These are phyloP conservation scores for Fusarium subtropicale DNA, from an alignment of 2,329 filamentous ascomycete genomes.

Conservation along the genomic window DNA sequence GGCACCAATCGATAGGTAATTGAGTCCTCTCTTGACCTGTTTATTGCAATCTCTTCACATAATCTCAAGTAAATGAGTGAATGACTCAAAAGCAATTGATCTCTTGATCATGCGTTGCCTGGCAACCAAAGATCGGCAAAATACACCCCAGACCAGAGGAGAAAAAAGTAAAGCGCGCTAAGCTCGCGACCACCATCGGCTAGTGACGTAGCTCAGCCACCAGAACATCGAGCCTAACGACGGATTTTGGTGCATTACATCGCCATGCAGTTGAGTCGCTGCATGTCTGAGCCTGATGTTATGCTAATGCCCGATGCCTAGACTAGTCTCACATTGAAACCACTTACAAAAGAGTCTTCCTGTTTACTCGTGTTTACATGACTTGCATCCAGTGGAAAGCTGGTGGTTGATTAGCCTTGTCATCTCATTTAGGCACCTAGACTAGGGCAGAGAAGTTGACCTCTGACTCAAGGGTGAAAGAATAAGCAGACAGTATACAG, in stretches of 20 bases:
- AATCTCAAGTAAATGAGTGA: not conserved
- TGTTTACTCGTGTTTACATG: not conserved
- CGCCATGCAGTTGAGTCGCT: slow-evolving; percentile 6
- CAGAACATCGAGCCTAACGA: not conserved
- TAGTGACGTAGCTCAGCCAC: slow-evolving; percentile 47
- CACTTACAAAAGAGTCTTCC: not conserved
- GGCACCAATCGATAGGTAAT: slow-evolving; percentile 32
- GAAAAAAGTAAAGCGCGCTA: slow-evolving; percentile 27
- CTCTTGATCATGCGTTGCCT: slow-evolving; percentile 34
- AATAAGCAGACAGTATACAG: not conserved
- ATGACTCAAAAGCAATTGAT: slow-evolving; percentile 28
- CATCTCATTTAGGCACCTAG: not conserved
- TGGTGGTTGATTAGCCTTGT: not conserved
- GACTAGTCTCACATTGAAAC: slow-evolving; percentile 1
- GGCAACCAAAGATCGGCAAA: slow-evolving; percentile 35
- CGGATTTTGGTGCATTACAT: slow-evolving; percentile 5
- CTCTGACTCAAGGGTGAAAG: not conserved
- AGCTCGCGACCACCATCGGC: slow-evolving; percentile 36
- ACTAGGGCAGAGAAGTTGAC: too few relatives aligned
- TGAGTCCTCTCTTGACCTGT: not conserved
- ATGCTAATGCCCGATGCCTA: slow-evolving; percentile 10
- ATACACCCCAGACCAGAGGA: slow-evolving; percentile 4
- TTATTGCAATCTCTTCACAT: not conserved
- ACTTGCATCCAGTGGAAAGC: not conserved
- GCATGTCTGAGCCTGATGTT: slow-evolving; percentile 31